Evolutionary conservation across 1,284 basidiomycete species (phyloP), one percentile per base, ranked within the genome.

Genomic region (Rhodotorula glutinis): DNA sequence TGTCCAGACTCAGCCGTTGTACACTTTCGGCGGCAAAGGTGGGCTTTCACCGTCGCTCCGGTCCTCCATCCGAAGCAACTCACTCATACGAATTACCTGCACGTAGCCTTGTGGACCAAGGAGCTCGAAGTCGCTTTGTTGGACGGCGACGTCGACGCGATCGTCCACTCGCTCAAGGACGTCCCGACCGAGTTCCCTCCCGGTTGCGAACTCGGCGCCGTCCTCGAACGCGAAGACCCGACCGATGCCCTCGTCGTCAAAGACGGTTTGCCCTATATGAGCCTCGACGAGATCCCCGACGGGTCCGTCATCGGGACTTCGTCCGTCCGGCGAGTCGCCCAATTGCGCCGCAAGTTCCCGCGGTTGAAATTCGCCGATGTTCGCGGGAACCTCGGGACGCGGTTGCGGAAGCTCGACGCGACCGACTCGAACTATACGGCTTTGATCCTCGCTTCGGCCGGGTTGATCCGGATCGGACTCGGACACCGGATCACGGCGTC

Each of bases 121-220:
- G 94, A 97, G 77, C 86, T 98, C 67, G 94, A 98, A 78, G 88
- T 89, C 27, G 87, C 89, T 30, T 82, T 98, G 61, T 82, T 85
- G 53, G 83, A 86, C 51, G 82, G 84, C 25, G 81, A 83, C 17
- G 90, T 96, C 60, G 96, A 98, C 78, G 87, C 97, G 82, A 87
- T 99, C 74, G 88, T 98, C 27, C 96, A 98, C 80, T 88, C 86
- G 63, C 82, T 92, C 75, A 99, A 99, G 80, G 96, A 98, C 78
- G 86, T 98, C 27, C 95, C 95, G 16, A 98, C 95, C 4, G 65
- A 67, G 41, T 69, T 73, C 62, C 92, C 92, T 0, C 84, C 86
- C 0, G 91, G 91, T 1, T 94, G 91, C 77, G 85, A 88, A 76
- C 84, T 98, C 57, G 92, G 86, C 13, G 92, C 90, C 9, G 87